Evolutionary conservation across 2,329 filamentous ascomycete genomes (phyloP).

Genomic region (Aureobasidium leucospermi): DNA sequence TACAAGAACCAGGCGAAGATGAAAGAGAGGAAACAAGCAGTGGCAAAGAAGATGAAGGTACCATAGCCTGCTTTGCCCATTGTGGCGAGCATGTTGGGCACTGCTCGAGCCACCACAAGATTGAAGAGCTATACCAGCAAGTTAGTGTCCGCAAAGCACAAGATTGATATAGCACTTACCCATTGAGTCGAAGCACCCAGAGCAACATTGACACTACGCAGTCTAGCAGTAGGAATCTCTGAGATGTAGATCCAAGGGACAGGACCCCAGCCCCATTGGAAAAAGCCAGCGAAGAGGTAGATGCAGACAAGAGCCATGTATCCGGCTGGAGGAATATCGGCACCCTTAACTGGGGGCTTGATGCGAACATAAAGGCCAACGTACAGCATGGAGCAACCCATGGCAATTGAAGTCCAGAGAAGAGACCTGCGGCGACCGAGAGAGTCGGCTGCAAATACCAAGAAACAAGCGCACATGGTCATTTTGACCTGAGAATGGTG

Average conservation of each 20-base stretch:
- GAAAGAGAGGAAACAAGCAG: constrained; percentile 59
- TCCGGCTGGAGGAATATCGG: constrained; percentile 55
- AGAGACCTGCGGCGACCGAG: constrained; percentile 58
- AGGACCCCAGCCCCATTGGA: constrained; percentile 38
- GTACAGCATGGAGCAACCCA: constrained; percentile 58
- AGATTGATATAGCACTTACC: neutral
- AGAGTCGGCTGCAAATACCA: constrained; percentile 67
- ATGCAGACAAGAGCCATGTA: constrained; percentile 65
- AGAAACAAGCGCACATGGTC: constrained; percentile 54
- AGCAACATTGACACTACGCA: constrained; percentile 60
- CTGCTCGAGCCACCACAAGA: constrained; percentile 61
- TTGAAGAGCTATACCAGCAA: constrained; percentile 58
- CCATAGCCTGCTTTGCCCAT: constrained; percentile 45
- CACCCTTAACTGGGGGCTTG: constrained; percentile 48
- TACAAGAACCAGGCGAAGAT: constrained; percentile 57
- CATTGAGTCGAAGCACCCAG: constrained; percentile 59
- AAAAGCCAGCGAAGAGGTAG: constrained; percentile 64
- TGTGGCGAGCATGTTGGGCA: constrained; percentile 59
- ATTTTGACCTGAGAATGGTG: constrained; percentile 48
- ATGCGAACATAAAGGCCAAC: constrained; percentile 64
- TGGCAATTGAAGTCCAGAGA: constrained; percentile 37
- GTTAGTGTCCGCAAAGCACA: neutral
- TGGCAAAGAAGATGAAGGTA: constrained; percentile 63
- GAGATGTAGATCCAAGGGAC: constrained; percentile 63
- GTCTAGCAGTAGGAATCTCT: constrained; percentile 61